Evolutionary conservation across 2,329 filamentous ascomycete species (phyloP).

Genomic region (Teratosphaeriaceae sp.): DNA sequence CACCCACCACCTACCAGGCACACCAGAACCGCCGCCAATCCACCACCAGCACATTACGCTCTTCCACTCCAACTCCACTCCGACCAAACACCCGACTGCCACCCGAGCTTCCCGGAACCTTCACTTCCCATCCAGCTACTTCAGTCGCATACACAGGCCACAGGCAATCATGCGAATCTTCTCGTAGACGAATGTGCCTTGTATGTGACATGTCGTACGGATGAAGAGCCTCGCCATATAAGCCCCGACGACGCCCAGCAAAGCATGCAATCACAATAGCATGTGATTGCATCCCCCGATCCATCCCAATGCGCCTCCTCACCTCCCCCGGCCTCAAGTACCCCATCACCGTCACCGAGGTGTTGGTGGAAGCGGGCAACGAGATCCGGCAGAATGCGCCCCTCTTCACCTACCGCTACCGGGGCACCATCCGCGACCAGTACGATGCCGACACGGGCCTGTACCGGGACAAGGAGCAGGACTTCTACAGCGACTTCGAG

Average conservation of each 20-base stretch:
- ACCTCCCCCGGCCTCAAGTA: constrained; percentile 63
- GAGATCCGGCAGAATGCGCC: constrained; percentile 67
- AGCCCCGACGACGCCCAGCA: not conserved
- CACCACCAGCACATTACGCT: too few species aligned
- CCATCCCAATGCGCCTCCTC: constrained; percentile 40
- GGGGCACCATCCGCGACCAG: constrained; percentile 59
- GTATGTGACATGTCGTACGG: constrained; percentile 9
- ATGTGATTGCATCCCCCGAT: constrained; percentile 7
- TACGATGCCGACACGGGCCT: constrained; percentile 68
- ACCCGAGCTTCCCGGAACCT: too few species aligned
- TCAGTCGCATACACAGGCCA: too few species aligned
- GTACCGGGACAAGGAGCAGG: constrained; percentile 50
- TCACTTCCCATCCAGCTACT: too few species aligned
- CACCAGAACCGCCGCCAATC: too few species aligned
- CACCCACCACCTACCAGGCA: too few species aligned
- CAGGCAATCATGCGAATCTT: constrained; percentile 12
- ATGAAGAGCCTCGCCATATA: not conserved
- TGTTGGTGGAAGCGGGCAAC: constrained; percentile 71
- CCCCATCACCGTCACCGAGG: constrained; percentile 83
- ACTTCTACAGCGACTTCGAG: constrained; percentile 72
- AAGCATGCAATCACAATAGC: constrained; percentile 1
- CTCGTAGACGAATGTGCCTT: constrained; percentile 12
- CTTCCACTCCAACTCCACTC: too few species aligned
- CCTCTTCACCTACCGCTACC: constrained; percentile 82
- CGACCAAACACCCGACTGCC: too few species aligned